Evolutionary conservation across 2,329 filamentous ascomycete species (phyloP).

Genomic region (Monilinia polystroma): DNA sequence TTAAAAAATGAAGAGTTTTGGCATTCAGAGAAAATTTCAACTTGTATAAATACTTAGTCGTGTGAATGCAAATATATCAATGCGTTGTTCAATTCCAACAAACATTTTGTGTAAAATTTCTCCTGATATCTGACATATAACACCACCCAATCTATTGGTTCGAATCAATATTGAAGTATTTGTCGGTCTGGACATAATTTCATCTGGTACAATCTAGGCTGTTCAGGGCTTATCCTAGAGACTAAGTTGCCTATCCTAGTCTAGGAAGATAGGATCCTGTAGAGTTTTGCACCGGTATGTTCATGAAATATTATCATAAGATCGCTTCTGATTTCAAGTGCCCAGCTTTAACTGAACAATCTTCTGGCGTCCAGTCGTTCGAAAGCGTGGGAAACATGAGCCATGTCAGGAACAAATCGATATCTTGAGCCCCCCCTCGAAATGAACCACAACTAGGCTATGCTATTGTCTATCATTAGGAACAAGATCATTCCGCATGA

Average conservation of each 20-base stretch:
- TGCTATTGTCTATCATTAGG: background rate
- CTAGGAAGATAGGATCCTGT: background rate
- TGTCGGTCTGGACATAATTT: background rate
- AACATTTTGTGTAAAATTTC: background rate
- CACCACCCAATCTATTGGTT: too few relatives aligned
- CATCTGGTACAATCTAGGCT: background rate
- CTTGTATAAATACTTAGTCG: background rate
- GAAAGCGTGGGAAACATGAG: background rate
- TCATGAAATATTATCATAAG: background rate
- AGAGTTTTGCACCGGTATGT: background rate
- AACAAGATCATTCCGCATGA: background rate
- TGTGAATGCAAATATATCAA: background rate
- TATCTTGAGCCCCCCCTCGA: background rate
- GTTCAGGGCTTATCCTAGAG: background rate
- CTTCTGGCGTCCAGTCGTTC: too few relatives aligned
- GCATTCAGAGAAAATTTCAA: background rate
- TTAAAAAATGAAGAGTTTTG: background rate
- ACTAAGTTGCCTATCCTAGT: background rate
- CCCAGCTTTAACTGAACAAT: background rate
- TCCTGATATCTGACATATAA: background rate
- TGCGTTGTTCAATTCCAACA: background rate
- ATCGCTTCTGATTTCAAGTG: conserved; percentile 4
- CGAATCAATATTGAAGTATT: background rate
- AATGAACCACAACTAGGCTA: background rate
- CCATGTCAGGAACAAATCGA: background rate